Base-by-base conservation (phyloP, 352 stramenopile genomes). In the Globisporangium solare region DNA sequence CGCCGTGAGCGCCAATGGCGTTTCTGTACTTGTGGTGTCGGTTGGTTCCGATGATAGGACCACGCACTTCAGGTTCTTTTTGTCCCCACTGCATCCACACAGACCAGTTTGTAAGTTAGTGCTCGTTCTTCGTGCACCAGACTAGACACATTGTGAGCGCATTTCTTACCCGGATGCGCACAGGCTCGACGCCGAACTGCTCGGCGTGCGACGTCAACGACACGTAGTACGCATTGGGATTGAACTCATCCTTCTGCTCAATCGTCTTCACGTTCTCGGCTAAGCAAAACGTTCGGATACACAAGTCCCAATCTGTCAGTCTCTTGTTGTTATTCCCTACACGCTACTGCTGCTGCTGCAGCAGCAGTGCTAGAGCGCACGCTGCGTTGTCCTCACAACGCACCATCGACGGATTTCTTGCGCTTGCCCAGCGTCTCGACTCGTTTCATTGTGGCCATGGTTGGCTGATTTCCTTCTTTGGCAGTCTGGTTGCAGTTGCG, bases 1-100 rank as follows among this genome's bases (percentile, higher is more conserved):
- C 97, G 18, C 91, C 90, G 65, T 99, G 97, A 0, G 97, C 97
- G 8, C 97, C 97, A 62, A 99, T 99, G 49, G 97, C 96, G 70
- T 99, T 99, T 32, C 97, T 81, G 63, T 98, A 97, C 51, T 94
- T 89, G 56, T 97, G 87, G 71, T 98, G 94, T 56, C 94, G 86
- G 55, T 98, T 97, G 4, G 95, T 98, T 51, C 92, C 97, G 67
- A 98, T 97, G 63, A 98, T 83, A 13, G 95, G 95, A 41, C 92
- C 95, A 31, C 94, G 88, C 42, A 97, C 79, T 22, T 91, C 66
- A 24, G 95, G 88, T 67, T 97, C 83, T 49, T 89, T 84, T 69
- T 97, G 81, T 3, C 91, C 93, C 95, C 95, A 98, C 67, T 94
- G 71, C 40, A 89, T n/a, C 51, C 31, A 49, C 35, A 60, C 35